A percentile compares a stretch with the other conserved stretches of the same genome.
phyloP scores from a whole-genome alignment of 2,329 filamentous ascomycete species.

The Clonostachys byssicola region DNA sequence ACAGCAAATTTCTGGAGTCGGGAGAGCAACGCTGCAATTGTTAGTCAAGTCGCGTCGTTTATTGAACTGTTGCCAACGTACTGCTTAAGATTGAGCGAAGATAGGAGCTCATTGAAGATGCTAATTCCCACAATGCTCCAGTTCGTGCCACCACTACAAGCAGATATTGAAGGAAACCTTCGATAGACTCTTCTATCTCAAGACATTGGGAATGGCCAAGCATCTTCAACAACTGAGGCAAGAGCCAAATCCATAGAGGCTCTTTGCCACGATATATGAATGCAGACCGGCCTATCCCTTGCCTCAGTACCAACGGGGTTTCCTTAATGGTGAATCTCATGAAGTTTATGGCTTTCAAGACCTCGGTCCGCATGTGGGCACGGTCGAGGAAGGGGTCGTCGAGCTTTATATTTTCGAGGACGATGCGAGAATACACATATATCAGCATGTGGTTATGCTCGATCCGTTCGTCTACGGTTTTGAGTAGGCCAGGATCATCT shows the following conservation, averaged over 20 bases:
- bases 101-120: constrained; percentile 38
- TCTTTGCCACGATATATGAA: constrained; percentile 52
- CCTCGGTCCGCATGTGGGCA: constrained; percentile 52
- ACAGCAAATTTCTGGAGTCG: constrained; percentile 24
- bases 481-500: constrained; percentile 47
- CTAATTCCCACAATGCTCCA: constrained; percentile 42
- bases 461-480: constrained; percentile 60
- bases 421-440: constrained; percentile 76
- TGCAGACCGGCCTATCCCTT: constrained; percentile 28
- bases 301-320: constrained; percentile 64
- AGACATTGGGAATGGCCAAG: constrained; percentile 47
- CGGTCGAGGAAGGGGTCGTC: constrained; percentile 65
- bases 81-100: constrained; percentile 41
- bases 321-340: constrained; percentile 71
- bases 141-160: constrained; percentile 38
- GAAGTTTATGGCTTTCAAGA: constrained; percentile 71
- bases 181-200: constrained; percentile 44
- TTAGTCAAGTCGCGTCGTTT: background rate
- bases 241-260: constrained; percentile 62
- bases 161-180: constrained; percentile 45
- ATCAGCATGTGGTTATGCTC: constrained; percentile 82
- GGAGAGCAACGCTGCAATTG: constrained; percentile 16
- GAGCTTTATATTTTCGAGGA: constrained; percentile 64
- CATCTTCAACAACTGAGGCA: constrained; percentile 53
- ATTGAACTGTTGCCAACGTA: constrained; percentile 18